Percentiles rank a stretch among this genome's conserved stretches.
phyloP scores from a whole-genome alignment of 345 rosid genomes.

The Barbarea vulgaris region DNA sequence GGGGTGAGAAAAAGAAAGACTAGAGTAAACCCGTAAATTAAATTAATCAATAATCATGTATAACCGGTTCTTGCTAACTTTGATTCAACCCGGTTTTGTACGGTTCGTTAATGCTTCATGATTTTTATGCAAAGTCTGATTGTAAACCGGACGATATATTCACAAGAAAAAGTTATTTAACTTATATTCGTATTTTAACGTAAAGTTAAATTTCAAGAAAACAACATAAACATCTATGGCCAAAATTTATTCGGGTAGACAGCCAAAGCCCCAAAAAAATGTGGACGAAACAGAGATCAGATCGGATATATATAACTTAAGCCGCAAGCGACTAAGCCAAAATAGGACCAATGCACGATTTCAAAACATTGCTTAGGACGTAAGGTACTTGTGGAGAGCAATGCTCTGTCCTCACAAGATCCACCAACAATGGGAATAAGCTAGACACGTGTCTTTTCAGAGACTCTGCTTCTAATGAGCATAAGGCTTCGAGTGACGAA shows the following conservation, averaged over 20 bases:
- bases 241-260: slow-evolving; percentile 35
- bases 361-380: slow-evolving; percentile 64
- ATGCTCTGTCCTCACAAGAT: slow-evolving; percentile 81
- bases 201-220: slow-evolving; percentile 9
- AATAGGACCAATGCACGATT: slow-evolving; percentile 83
- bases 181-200: background rate
- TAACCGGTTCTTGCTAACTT: background rate
- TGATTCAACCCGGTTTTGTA: background rate
- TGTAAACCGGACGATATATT: background rate
- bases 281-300: slow-evolving; percentile 9
- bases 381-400: slow-evolving; percentile 76
- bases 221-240: slow-evolving; percentile 22
- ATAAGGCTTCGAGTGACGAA: slow-evolving; percentile 59
- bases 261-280: slow-evolving; percentile 5
- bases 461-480: slow-evolving; percentile 55
- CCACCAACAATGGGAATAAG: slow-evolving; percentile 79
- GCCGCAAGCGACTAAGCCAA: slow-evolving; percentile 30
- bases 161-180: no score
- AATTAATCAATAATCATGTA: background rate
- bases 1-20: slow-evolving; percentile 13
- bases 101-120: background rate
- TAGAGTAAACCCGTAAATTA: background rate
- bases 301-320: slow-evolving; percentile 1
- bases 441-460: slow-evolving; percentile 54
- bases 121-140: background rate